Evolutionary conservation across 2,329 filamentous ascomycete genomes (phyloP), one percentile per base, ranked within the genome.

Genomic region (Teratosphaeriaceae sp.): DNA sequence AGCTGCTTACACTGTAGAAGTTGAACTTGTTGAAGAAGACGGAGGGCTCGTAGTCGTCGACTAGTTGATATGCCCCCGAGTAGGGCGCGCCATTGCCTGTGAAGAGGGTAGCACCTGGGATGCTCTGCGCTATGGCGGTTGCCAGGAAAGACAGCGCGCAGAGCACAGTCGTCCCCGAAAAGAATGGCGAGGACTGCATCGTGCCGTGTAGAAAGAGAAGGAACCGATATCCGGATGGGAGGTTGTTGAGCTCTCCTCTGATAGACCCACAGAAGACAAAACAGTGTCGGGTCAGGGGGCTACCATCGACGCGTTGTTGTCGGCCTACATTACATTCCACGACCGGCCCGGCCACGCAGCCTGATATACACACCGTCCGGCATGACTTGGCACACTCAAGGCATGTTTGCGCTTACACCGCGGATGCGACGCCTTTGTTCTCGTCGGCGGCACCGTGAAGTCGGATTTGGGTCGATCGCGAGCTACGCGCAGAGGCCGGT

Each of bases 1-100:
- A 2, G 35, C 13, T n/a, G 67, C 70, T 46, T 68, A 75, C 56
- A 37, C 50, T 57, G 47, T 58, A 62, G 46, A 57, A 65, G 35
- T 56, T 56, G 54, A 63, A 63, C 31, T 63, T 63, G 43, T 54
- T 46, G 50, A 65, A 61, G 47, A 65, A 64, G 34, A 43, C 49
- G 1, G 46, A 35, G 3, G n/a, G 55, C 15, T 48, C 24, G 38
- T 64, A 64, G 18, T 59, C 54, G 40, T 64, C 61, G 2, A 63
- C 50, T 13, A 63, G 44, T 26, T 45, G 36, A 39, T 62, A 63
- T 12, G 46, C 19, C 15, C 48, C 58, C 8, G 55, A 54, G 9
- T 48, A 53, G 29, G 59, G 54, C 7, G 54, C 50, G 19, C 60
- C 60, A 38, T 51, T 50, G 20, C 58, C 60, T n/a, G 38, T 40